A percentile compares a stretch with the other conserved stretches of the same genome.
Evolutionary conservation across 768 basidiomycete species (phyloP).

Genomic region (Lactifluus rugatus): DNA sequence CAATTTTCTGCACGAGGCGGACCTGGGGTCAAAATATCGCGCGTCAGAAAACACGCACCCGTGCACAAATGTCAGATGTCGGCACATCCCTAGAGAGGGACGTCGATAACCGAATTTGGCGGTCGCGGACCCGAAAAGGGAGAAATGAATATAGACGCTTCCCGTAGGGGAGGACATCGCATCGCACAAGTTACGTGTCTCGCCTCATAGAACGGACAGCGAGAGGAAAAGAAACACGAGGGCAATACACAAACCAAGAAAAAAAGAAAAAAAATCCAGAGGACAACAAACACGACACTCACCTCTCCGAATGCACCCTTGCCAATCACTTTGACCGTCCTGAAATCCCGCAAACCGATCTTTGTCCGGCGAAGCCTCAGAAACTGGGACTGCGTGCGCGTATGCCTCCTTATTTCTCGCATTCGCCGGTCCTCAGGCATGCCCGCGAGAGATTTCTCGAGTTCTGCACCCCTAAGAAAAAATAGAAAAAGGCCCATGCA

Average conservation of each 20-base stretch:
- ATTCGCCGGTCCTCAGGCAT: slow-evolving; percentile 78
- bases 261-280: not conserved
- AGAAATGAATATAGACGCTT: not conserved
- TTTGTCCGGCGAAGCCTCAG: slow-evolving; percentile 83
- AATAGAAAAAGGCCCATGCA: not conserved
- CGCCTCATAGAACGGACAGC: not conserved
- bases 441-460: slow-evolving; percentile 68
- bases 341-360: slow-evolving; percentile 84
- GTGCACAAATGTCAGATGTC: no score
- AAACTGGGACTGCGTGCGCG: slow-evolving; percentile 73
- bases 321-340: slow-evolving; percentile 98
- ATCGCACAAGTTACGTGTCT: no score
- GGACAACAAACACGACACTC: slow-evolving; percentile 20
- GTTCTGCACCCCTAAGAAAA: slow-evolving; percentile 62
- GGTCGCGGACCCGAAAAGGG: not conserved
- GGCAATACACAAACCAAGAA: not conserved
- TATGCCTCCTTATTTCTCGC: slow-evolving; percentile 53
- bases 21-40: slow-evolving; percentile 39
- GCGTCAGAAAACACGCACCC: slow-evolving; percentile 8
- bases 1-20: slow-evolving; percentile 88
- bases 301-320: slow-evolving; percentile 99
- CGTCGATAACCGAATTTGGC: not conserved
- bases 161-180: no score
- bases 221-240: not conserved
- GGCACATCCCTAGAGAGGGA: not conserved